phyloP scores from a whole-genome alignment of 805 yeast species.

The Schwanniomyces yamadae region DNA sequence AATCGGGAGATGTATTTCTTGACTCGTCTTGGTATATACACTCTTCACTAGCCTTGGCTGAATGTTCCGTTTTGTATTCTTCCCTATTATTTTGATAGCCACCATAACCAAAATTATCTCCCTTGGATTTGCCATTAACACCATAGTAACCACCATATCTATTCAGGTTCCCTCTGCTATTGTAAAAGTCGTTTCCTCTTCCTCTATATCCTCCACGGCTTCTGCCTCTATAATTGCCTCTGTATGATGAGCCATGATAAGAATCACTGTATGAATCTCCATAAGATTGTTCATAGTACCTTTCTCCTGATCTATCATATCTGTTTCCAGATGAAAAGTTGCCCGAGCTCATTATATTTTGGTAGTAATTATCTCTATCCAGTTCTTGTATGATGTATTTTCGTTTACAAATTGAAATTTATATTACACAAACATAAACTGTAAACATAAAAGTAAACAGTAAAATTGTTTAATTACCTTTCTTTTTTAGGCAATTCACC shows the following conservation, averaged over 20 bases:
- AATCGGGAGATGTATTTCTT: not conserved
- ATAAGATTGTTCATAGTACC: slow-evolving; percentile 3
- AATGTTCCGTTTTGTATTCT: not conserved
- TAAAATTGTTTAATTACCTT: too few species aligned
- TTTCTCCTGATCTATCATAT: slow-evolving; percentile 7
- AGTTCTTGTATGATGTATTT: too few species aligned
- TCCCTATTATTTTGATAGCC: slow-evolving; percentile 9
- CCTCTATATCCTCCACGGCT: slow-evolving; percentile 23
- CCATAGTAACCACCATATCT: slow-evolving; percentile 5
- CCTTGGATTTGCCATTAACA: slow-evolving; percentile 6
- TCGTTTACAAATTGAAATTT: too few species aligned
- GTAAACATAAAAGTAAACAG: not conserved
- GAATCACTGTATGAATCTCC: slow-evolving; percentile 11
- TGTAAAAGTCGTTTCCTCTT: slow-evolving; percentile 14
- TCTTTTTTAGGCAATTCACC: too few species aligned
- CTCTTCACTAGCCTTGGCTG: not conserved
- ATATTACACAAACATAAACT: too few species aligned
- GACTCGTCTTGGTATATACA: not conserved
- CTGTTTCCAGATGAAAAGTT: slow-evolving; percentile 4
- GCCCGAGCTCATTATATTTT: slow-evolving; percentile 1
- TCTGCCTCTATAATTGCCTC: slow-evolving; percentile 17
- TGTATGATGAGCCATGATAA: slow-evolving; percentile 11
- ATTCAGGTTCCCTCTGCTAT: slow-evolving; percentile 14
- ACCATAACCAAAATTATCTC: not conserved
- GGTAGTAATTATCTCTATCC: not conserved